Conservation (phyloP, 768 basidiomycete species). For the Lactarius tabidus region DNA sequence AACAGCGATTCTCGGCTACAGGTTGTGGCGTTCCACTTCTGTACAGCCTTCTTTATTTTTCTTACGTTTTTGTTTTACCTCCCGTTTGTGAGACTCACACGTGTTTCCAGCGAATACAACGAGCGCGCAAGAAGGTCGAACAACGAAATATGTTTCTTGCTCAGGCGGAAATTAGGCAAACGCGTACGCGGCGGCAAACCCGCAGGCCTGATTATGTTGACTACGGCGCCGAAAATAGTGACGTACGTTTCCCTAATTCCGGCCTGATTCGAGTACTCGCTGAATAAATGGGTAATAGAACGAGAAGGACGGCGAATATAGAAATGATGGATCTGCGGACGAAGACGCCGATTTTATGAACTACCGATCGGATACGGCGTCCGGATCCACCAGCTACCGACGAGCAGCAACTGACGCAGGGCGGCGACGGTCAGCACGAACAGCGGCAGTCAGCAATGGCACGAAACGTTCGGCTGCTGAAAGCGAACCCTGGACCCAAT, state of each 20-base stretch:
- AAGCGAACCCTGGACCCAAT: constrained; percentile 49
- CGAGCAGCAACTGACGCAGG: constrained; percentile 23
- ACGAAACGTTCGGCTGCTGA: constrained; percentile 48
- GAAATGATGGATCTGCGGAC: constrained; percentile 33
- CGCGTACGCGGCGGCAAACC: constrained; percentile 70
- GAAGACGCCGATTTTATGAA: constrained; percentile 35
- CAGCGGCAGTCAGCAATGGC: constrained; percentile 38
- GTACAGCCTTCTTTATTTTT: constrained; percentile 7
- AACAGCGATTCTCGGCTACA: not conserved
- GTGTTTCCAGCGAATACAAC: constrained; percentile 60
- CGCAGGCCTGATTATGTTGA: constrained; percentile 81
- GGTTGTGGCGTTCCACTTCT: not conserved
- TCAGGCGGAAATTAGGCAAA: constrained; percentile 75
- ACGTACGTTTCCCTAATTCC: constrained; percentile 42
- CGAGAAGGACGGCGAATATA: constrained; percentile 59
- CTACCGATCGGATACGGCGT: constrained; percentile 27
- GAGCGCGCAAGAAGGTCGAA: constrained; percentile 64
- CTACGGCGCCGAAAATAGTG: constrained; percentile 58
- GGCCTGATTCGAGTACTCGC: constrained; percentile 29
- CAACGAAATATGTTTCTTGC: constrained; percentile 60
- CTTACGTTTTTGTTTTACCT: constrained; percentile 16
- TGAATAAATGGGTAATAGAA: constrained; percentile 39
- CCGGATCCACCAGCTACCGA: constrained; percentile 18
- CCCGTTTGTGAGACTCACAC: constrained; percentile 14
- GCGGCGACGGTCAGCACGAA: constrained; percentile 42